Conservation (phyloP, 768 basidiomycete genomes). For the Podaxis sp. region DNA sequence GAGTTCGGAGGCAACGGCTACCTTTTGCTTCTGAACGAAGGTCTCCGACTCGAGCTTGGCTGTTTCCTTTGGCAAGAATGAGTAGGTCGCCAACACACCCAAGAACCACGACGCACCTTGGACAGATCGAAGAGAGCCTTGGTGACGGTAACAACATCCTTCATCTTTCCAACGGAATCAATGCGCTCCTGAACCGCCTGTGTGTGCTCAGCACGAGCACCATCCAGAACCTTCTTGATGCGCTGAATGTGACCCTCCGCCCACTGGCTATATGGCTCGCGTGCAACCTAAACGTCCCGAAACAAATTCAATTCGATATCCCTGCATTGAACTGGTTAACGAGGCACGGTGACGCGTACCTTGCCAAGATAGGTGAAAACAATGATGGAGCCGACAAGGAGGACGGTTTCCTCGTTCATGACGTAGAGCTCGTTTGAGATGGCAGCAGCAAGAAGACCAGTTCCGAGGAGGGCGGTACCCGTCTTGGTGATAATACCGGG, state of each 20-base stretch:
- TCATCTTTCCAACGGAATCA: conserved; percentile 86
- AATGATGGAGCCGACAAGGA: conserved; percentile 79
- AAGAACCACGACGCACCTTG: conserved; percentile 50
- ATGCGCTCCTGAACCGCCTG: conserved; percentile 92
- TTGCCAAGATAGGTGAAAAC: conserved; percentile 80
- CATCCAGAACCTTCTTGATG: conserved; percentile 76
- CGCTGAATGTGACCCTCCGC: conserved; percentile 83
- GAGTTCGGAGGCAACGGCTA: conserved; percentile 80
- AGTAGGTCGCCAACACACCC: not conserved
- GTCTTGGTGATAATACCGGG: conserved; percentile 93
- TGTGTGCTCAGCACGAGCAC: conserved; percentile 85
- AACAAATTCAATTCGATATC: not conserved
- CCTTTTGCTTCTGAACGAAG: conserved; percentile 89
- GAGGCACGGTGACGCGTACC: conserved; percentile 36
- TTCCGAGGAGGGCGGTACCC: conserved; percentile 86
- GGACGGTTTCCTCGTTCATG: conserved; percentile 92
- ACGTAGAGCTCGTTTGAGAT: conserved; percentile 98
- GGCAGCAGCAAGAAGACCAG: conserved; percentile 83
- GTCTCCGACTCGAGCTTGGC: conserved; percentile 85
- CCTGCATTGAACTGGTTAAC: not conserved
- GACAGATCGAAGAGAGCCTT: conserved; percentile 88
- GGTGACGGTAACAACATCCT: conserved; percentile 91
- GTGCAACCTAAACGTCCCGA: conserved; percentile 47
- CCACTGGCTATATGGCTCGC: conserved; percentile 90
- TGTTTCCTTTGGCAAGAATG: conserved; percentile 67